These are phyloP conservation scores for Apiotrichum mycotoxinovorans DNA, from an alignment of 1,284 basidiomycete species.

Conservation along the genomic window DNA sequence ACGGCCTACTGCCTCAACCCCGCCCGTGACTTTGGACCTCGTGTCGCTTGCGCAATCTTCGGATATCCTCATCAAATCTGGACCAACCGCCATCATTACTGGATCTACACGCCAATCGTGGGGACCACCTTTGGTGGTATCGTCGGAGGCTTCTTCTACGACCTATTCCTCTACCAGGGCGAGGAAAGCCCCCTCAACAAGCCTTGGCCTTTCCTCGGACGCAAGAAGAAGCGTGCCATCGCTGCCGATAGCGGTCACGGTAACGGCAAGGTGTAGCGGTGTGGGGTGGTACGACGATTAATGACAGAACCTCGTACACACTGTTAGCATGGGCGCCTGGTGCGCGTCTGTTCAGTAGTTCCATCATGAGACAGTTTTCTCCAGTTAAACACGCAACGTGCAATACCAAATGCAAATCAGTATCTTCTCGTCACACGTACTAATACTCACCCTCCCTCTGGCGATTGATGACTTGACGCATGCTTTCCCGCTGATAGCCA, in stretches of 20 bases:
- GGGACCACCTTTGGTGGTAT: constrained; percentile 4
- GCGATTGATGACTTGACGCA: too few relatives aligned
- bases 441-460: too few relatives aligned
- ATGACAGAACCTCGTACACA: too few relatives aligned
- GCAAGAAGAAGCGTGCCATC: not conserved
- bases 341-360: too few relatives aligned
- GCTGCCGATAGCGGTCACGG: not conserved
- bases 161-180: constrained; percentile 12
- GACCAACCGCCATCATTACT: constrained; percentile 28
- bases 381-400: too few relatives aligned
- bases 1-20: constrained; percentile 31
- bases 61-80: constrained; percentile 31
- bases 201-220: not conserved
- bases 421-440: too few relatives aligned
- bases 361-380: too few relatives aligned
- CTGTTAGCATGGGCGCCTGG: too few relatives aligned
- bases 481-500: too few relatives aligned
- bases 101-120: constrained; percentile 17
- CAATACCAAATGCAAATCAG: too few relatives aligned
- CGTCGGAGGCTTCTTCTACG: constrained; percentile 12
- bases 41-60: constrained; percentile 28
- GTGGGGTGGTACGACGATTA: too few relatives aligned
- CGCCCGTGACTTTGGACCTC: constrained; percentile 38
- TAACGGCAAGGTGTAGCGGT: not conserved
- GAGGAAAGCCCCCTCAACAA: constrained; percentile 13